Conservation (phyloP, 1,139 yeast species). For the Magnusiomyces fungicola region DNA sequence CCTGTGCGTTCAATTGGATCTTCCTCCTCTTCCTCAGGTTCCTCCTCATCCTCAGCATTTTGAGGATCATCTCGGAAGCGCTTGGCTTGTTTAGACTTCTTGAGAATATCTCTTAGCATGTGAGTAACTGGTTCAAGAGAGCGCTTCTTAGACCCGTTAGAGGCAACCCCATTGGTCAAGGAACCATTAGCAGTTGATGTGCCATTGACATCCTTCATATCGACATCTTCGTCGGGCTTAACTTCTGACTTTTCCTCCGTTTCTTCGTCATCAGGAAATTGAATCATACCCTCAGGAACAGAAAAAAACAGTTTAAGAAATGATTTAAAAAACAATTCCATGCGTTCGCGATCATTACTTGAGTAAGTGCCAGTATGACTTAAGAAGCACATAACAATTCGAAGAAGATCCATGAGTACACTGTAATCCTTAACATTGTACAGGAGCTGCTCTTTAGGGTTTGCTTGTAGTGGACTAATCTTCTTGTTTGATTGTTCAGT, state of each 20-base stretch:
- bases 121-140: slow-evolving; percentile 29
- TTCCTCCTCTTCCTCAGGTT: slow-evolving; percentile 16
- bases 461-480: slow-evolving; percentile 76
- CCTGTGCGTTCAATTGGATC: slow-evolving; percentile 46
- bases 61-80: slow-evolving; percentile 17
- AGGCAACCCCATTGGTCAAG: slow-evolving; percentile 1
- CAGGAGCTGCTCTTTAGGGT: slow-evolving; percentile 77
- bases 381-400: slow-evolving; percentile 63
- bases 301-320: slow-evolving; percentile 67
- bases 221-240: neutral
- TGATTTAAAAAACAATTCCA: slow-evolving; percentile 62
- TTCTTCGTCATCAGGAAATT: slow-evolving; percentile 20
- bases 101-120: slow-evolving; percentile 63
- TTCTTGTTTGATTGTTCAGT: slow-evolving; percentile 79
- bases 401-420: slow-evolving; percentile 66
- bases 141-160: slow-evolving; percentile 36
- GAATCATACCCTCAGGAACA: slow-evolving; percentile 28
- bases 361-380: slow-evolving; percentile 66
- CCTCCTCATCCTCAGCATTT: slow-evolving; percentile 28
- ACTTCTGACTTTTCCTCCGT: slow-evolving; percentile 15
- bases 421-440: slow-evolving; percentile 60
- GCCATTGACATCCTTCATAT: neutral
- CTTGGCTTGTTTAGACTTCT: slow-evolving; percentile 42
- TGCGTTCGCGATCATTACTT: slow-evolving; percentile 68
- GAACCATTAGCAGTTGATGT: slow-evolving; percentile 13